phyloP scores from a whole-genome alignment of 352 stramenopile genomes.

The Phytophthora tubulina region DNA sequence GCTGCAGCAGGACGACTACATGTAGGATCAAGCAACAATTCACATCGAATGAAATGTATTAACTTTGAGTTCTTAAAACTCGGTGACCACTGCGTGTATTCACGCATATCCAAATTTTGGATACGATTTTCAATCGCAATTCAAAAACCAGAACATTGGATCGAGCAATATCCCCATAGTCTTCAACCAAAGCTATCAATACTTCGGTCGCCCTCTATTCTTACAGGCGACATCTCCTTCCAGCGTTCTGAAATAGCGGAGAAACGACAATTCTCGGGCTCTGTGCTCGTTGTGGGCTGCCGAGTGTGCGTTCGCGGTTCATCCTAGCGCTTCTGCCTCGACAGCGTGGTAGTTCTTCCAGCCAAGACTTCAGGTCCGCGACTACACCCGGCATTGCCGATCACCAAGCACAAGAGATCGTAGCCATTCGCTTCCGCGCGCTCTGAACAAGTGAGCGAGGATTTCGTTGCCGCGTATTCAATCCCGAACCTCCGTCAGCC shows the following conservation, averaged over 20 bases:
- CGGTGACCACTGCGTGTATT: too few species aligned
- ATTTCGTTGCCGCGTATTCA: slow-evolving; percentile 57
- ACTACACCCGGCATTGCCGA: slow-evolving; percentile 4
- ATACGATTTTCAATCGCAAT: too few species aligned
- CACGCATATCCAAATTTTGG: background rate
- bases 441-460: slow-evolving; percentile 34
- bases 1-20: slow-evolving; percentile 1
- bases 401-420: slow-evolving; percentile 24
- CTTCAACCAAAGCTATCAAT: slow-evolving; percentile 33
- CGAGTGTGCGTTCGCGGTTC: too few species aligned
- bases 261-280: slow-evolving; percentile 32
- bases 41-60: slow-evolving; percentile 37
- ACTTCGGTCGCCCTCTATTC: slow-evolving; percentile 34
- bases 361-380: slow-evolving; percentile 5
- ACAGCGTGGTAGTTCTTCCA: slow-evolving; percentile 1
- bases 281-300: background rate
- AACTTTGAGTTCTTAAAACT: background rate
- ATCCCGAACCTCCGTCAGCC: slow-evolving; percentile 29
- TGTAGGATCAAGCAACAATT: slow-evolving; percentile 24
- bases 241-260: slow-evolving; percentile 27
- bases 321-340: background rate
- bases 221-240: slow-evolving; percentile 17
- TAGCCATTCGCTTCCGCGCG: slow-evolving; percentile 7
- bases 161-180: too few species aligned
- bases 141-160: background rate